These are phyloP conservation scores for Fusarium denticulatum DNA, from an alignment of 2,329 filamentous ascomycete species.

Conservation along the genomic window DNA sequence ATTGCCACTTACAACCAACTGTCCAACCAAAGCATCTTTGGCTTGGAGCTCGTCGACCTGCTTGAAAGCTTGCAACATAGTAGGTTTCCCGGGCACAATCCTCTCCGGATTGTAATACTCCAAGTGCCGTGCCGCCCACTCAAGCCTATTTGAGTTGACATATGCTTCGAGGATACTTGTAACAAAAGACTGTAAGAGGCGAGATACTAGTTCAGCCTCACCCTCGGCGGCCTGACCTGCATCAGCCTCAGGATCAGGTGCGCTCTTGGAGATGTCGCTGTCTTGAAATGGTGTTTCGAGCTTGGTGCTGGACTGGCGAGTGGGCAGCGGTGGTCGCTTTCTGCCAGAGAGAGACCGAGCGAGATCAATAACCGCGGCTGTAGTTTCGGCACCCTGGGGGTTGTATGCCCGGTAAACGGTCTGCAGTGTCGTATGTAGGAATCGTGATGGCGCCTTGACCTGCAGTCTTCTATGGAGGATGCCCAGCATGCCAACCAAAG, in stretches of 20 bases:
- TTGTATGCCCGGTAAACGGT: constrained; percentile 75
- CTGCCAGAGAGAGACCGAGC: constrained; percentile 74
- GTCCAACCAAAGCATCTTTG: constrained; percentile 74
- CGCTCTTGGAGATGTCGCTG: constrained; percentile 64
- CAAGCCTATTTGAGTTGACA: constrained; percentile 67
- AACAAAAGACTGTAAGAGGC: constrained; percentile 79
- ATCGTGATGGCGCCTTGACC: constrained; percentile 81
- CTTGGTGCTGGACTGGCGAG: constrained; percentile 66
- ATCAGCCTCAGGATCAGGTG: constrained; percentile 69
- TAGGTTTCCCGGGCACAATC: constrained; percentile 69
- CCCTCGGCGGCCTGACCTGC: constrained; percentile 54
- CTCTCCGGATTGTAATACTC: constrained; percentile 75
- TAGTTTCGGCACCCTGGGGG: constrained; percentile 71
- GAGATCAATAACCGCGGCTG: constrained; percentile 75
- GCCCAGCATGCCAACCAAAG: constrained; percentile 75
- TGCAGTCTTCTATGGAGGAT: constrained; percentile 79
- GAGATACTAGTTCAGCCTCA: constrained; percentile 70
- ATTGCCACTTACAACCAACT: constrained; percentile 68
- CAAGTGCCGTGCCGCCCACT: constrained; percentile 72
- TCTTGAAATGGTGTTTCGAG: constrained; percentile 65
- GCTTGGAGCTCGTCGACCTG: constrained; percentile 69
- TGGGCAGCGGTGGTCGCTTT: constrained; percentile 71
- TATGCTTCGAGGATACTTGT: constrained; percentile 81
- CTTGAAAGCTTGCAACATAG: constrained; percentile 71
- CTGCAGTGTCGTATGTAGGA: constrained; percentile 79